Base-by-base conservation (phyloP, 441 rosid species). In the Populus hybrid region DNA sequence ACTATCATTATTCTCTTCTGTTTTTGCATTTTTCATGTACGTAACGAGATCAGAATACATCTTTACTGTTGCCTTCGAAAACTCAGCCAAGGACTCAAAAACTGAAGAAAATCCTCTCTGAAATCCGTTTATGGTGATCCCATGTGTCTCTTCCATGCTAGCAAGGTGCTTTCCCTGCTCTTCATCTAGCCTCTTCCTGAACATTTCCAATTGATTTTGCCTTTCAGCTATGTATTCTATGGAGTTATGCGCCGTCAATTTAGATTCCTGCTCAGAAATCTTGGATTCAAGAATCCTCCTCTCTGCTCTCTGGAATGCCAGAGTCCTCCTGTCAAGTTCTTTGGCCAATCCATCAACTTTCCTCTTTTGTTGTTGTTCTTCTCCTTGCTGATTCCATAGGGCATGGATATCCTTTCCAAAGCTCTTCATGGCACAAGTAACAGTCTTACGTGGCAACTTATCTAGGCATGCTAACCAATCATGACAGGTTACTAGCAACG, bases 291-390 rank as follows among this genome's bases (percentile, higher is more conserved):
- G 86, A 73, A 83, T 78, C 85, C 77, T 79, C 18, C 79, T 85
- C 76, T 89, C 90, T 20, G 68, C 81, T 64, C 83, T 87, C 61
- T 82, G 83, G 32, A 85, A 82, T n/a, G 79, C 83, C 64, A 71
- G 76, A 65, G 73, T 73, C 77, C 76, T 87, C 81, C 75, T 83
- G 14, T 86, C 87, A 32, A 81, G 84, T 77, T 89, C 87, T 79
- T 83, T 85, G 24, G 79, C 81, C 10, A 90, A 78, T n/a, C 67
- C 76, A 67, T 87, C 88, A 21, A 86, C 88, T 34, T 88, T 88
- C 78, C 91, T 86, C 87, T 86, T 89, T 64, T 82, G 91, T 24
- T 87, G 84, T 42, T 84, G 88, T 80, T 90, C 92, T 63, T 85
- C 83, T 30, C 91, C 88, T 73, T 89, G 92, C 71, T 86, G 90